Evolutionary conservation across 495 filamentous ascomycete genomes (phyloP).

Genomic region (Symbiotaphrina buchneri): DNA sequence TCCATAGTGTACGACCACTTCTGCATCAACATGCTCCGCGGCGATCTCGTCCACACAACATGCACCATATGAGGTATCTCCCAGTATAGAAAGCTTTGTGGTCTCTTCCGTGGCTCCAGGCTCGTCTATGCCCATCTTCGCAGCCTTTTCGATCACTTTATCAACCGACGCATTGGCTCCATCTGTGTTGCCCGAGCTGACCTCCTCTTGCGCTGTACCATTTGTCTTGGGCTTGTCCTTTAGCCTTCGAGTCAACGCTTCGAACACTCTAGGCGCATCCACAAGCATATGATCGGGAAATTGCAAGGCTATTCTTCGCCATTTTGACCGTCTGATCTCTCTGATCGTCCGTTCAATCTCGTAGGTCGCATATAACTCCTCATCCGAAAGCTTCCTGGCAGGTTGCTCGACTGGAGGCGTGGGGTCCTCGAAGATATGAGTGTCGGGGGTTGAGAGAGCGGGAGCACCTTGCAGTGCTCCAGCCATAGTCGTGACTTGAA

Average conservation of each 20-base stretch:
- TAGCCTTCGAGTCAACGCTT: slow-evolving; percentile 38
- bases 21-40: slow-evolving; percentile 78
- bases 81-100: slow-evolving; percentile 60
- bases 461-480: slow-evolving; percentile 23
- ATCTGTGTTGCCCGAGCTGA: slow-evolving; percentile 1
- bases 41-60: slow-evolving; percentile 97
- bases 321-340: slow-evolving; percentile 48
- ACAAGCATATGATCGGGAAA: slow-evolving; percentile 83
- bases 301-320: slow-evolving; percentile 65
- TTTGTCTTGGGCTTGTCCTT: slow-evolving; percentile 10
- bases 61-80: slow-evolving; percentile 87
- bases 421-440: slow-evolving; percentile 48
- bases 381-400: slow-evolving; percentile 30
- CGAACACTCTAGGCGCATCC: slow-evolving; percentile 66
- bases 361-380: slow-evolving; percentile 57
- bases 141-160: no score
- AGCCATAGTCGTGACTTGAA: no score
- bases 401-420: slow-evolving; percentile 15
- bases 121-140: no score
- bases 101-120: no score
- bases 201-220: no score
- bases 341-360: slow-evolving; percentile 64
- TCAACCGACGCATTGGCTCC: neutral
- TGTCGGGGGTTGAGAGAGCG: slow-evolving; percentile 72
- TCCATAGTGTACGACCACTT: slow-evolving; percentile 89